A percentile compares a stretch with the other conserved stretches of the same genome.
Evolutionary conservation across 2,329 filamentous ascomycete genomes (phyloP).

Genomic region (Penicillium sp.): DNA sequence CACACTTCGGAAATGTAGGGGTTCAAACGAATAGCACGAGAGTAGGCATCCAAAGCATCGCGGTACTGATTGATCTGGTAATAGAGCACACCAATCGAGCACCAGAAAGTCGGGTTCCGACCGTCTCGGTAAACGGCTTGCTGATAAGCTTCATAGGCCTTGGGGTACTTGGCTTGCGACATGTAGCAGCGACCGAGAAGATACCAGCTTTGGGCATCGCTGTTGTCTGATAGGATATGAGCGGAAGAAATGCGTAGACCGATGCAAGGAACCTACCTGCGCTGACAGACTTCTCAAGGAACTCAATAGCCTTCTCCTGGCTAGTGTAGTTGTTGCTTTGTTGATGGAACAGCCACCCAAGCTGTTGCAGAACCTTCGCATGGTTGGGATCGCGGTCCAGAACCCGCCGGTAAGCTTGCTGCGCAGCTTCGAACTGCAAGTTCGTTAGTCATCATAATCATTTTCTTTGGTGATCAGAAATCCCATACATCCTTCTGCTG

Average conservation of each 20-base stretch:
- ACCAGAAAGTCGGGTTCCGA: constrained; percentile 97
- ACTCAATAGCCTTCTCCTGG: constrained; percentile 93
- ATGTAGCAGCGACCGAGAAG: constrained; percentile 95
- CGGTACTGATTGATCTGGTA: constrained; percentile 99
- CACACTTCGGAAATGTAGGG: constrained; percentile 98
- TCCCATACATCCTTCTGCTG: constrained; percentile 97
- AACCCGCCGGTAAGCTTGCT: constrained; percentile 83
- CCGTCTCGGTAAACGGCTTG: constrained; percentile 97
- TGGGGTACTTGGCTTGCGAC: constrained; percentile 97
- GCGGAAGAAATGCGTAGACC: too few species aligned
- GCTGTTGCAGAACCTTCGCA: constrained; percentile 93
- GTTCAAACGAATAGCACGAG: constrained; percentile 87
- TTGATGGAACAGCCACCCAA: constrained; percentile 95
- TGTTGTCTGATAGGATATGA: constrained; percentile 68
- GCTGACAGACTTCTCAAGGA: constrained; percentile 88
- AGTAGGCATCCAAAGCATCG: constrained; percentile 94
- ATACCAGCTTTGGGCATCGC: constrained; percentile 97
- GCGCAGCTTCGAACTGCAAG: constrained; percentile 79
- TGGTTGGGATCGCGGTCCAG: constrained; percentile 91
- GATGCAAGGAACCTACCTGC: constrained; percentile 56
- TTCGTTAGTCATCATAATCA: constrained; percentile 31
- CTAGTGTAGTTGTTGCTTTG: constrained; percentile 83
- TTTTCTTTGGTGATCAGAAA: too few species aligned
- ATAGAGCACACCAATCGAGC: constrained; percentile 95
- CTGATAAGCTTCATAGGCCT: constrained; percentile 96